A percentile compares a stretch with the other conserved stretches of the same genome.
These are phyloP conservation scores for Tausonia pullulans DNA, from an alignment of 1,284 basidiomycete genomes.

Conservation along the genomic window DNA sequence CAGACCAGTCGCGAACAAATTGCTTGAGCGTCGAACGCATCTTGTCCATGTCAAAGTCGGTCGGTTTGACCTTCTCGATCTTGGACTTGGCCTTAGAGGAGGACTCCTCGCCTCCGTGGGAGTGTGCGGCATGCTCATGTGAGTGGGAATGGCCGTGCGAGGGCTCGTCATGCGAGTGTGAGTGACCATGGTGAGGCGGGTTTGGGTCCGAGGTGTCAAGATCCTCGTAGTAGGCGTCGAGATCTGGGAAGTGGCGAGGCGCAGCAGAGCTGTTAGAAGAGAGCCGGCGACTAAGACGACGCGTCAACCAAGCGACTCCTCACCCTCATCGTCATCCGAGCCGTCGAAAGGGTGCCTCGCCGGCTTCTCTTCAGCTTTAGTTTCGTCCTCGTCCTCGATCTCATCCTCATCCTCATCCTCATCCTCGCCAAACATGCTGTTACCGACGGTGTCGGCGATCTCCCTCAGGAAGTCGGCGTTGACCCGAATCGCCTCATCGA, in stretches of 20 bases:
- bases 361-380: neutral
- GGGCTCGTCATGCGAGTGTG: slow-evolving; percentile 26
- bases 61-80: slow-evolving; percentile 34
- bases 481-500: slow-evolving; percentile 34
- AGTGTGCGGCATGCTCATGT: slow-evolving; percentile 5
- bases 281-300: no score
- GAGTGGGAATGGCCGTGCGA: slow-evolving; percentile 28
- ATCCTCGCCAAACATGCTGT: slow-evolving; percentile 27
- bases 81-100: slow-evolving; percentile 20
- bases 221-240: slow-evolving; percentile 4
- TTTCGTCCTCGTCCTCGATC: neutral
- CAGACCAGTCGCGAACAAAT: slow-evolving; percentile 82
- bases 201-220: slow-evolving; percentile 6
- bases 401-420: slow-evolving; percentile 24
- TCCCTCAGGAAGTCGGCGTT: slow-evolving; percentile 56
- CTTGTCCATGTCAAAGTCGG: slow-evolving; percentile 71
- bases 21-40: slow-evolving; percentile 79
- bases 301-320: neutral
- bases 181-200: slow-evolving; percentile 14
- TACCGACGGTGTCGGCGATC: slow-evolving; percentile 41
- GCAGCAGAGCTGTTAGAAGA: neutral
- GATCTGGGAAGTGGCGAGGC: neutral
- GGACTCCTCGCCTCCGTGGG: slow-evolving; percentile 19
- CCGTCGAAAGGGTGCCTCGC: neutral
- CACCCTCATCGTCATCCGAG: slow-evolving; percentile 8